Base-by-base conservation (phyloP, 164 flowering plant species). In the Buxus sempervirens region DNA sequence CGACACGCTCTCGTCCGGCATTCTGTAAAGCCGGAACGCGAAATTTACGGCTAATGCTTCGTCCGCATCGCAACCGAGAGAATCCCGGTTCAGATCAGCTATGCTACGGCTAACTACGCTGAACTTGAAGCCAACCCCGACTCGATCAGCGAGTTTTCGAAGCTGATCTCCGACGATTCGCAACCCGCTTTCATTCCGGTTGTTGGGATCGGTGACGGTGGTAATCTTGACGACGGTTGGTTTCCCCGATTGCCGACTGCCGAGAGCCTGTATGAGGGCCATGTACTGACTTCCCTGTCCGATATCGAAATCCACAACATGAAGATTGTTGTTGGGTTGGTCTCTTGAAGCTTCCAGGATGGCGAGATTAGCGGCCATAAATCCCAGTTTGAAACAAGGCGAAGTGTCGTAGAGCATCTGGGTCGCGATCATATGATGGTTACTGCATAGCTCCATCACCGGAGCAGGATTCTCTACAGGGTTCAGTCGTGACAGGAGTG, bases 1-100 rank as follows among this genome's bases (percentile, higher is more conserved):
- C 23, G 93, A 82, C 48, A 94, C 97, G 82, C 98, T 94, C 81
- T 94, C 97, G 82, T 94, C 98, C 0, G 97, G 85, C 68, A 90
- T 73, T 63, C 68, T 70, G 69, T 76, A 77, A 25, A 94, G 73
- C 64, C 73, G 79, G 80, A 85, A 90, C 0, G 96, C 91, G 28
- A 94, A 82, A 72, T 91, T 94, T 67, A 94, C 98, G 5, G 78
- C 95, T 51, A 94, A 48, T 0, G 86, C 76, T 70, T 87, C 98
- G 67, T 82, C 85, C 12, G 67, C 32, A 4, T 82, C 83, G 68
- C 82, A 77, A 0, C 85, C 80, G 6, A 94, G 74, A 9, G 82
- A 62, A 2, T 87, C 89, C 8, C 86, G 83, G 27, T 45, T 78
- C 68, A 91, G 75, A 51, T 85, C 88, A 28, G 27, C 5, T n/a